Base-by-base conservation (phyloP, 106 monocot genomes). In the Posidonia australis region DNA sequence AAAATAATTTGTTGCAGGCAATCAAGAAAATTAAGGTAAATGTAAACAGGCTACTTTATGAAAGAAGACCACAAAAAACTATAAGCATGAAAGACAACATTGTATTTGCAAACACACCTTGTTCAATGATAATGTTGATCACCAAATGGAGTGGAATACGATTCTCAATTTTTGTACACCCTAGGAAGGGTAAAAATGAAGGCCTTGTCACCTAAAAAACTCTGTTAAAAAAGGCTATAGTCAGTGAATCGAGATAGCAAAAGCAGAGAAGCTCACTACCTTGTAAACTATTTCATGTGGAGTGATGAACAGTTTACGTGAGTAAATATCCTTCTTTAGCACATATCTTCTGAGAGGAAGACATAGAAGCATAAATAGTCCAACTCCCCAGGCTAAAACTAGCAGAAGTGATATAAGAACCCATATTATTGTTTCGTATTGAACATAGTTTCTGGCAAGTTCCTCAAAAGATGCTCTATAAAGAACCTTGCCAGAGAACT, bases 361-460 rank as follows among this genome's bases (percentile, higher is more conserved):
- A 74, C 80, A 90, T 22, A 90, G 59, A 62, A 90, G 89, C 80
- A 90, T 76, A 49, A 90, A 23, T 3, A 86, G 29, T 26, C 85
- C 89, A 70, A 85, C 59, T 41, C 89, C 89, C 89, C 85, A 90
- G 16, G 89, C 89, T 67, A 90, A 72, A 73, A 86, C 73, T 31
- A 89, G 77, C 59, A 86, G 68, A 21, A 78, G 58, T 24, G 89
- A 90, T 76, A 85, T 85, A 46, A 82, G n/a, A 20, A 83, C 72
- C 89, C 89, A 90, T 47, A 90, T 80, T 26, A 85, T 67, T 17
- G 85, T 90, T 26, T 90, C 86, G 71, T 72, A 90, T 53, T 81
- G 82, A 70, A 90, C 49, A 63, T 83, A 67, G 62, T 66, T 78
- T 28, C 55, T 57, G 21, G 70, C 72, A 48, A 83, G 83, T 70